Evolutionary conservation across 257 asterid genomes (phyloP).

Genomic region (Ocimum tenuiflorum): DNA sequence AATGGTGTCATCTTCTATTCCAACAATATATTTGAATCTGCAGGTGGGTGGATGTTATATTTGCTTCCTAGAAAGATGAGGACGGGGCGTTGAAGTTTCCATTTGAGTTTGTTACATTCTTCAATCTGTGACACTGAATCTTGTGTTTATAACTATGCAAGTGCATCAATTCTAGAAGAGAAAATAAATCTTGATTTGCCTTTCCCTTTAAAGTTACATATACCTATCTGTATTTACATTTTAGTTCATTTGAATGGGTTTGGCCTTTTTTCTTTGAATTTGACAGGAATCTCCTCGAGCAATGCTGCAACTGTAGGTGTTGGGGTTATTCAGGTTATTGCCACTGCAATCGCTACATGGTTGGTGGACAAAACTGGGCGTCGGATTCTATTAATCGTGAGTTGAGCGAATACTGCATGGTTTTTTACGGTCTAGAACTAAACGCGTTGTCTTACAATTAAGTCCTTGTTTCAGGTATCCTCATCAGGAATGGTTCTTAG

Average conservation of each 20-base stretch:
- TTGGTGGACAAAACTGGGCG: constrained; percentile 95
- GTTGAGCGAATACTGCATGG: constrained; percentile 21
- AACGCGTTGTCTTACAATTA: constrained; percentile 15
- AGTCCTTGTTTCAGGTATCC: constrained; percentile 49
- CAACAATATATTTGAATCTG: constrained; percentile 65
- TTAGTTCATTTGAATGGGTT: constrained; percentile 8
- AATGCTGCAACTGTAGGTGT: constrained; percentile 70
- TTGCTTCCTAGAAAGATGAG: background rate
- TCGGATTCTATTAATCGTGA: constrained; percentile 73
- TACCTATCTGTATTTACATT: background rate
- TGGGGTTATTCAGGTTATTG: constrained; percentile 92
- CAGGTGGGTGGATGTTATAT: constrained; percentile 44
- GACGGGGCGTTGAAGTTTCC: background rate
- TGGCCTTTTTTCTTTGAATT: constrained; percentile 4
- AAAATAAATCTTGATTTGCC: background rate
- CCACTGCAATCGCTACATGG: constrained; percentile 89
- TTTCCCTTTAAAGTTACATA: background rate
- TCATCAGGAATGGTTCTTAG: constrained; percentile 82
- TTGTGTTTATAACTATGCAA: background rate
- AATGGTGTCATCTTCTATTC: constrained; percentile 89
- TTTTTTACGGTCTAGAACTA: background rate
- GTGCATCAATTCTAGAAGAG: background rate
- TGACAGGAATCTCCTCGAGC: constrained; percentile 82
- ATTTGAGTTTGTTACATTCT: background rate
- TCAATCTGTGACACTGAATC: background rate